Percentiles rank a stretch among this genome's conserved stretches.
Conservation (phyloP, 2,329 filamentous ascomycete species). For the Penicillium sp. region DNA sequence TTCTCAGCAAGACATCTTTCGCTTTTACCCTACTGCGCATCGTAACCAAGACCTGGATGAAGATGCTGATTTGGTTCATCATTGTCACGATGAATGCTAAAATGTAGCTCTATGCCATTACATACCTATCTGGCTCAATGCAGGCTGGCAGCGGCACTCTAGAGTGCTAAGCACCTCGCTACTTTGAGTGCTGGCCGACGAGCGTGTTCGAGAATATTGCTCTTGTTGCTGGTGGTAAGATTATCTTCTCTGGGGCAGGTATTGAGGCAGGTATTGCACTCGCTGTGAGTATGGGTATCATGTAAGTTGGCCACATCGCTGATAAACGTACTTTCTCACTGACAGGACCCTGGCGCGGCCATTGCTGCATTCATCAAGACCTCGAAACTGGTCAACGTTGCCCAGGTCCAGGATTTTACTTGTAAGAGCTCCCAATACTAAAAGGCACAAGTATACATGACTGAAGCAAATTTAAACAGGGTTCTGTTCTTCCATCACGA, state of each 20-base stretch:
- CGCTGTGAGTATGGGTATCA: constrained; percentile 31
- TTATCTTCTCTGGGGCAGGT: not conserved
- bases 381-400: constrained; percentile 24
- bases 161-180: constrained; percentile 19
- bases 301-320: constrained; percentile 18
- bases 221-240: constrained; percentile 23
- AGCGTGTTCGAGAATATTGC: constrained; percentile 22
- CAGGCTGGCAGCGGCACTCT: constrained; percentile 18
- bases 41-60: constrained; percentile 23
- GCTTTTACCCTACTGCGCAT: constrained; percentile 28
- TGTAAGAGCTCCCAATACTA: constrained; percentile 4
- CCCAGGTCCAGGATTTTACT: constrained; percentile 23
- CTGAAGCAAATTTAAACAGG: not conserved
- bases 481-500: constrained; percentile 18
- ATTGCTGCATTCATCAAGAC: constrained; percentile 28
- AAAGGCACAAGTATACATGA: rapidly evolving
- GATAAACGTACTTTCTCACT: not conserved
- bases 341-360: constrained; percentile 16
- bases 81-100: constrained; percentile 28
- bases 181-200: constrained; percentile 24
- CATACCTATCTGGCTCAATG: constrained; percentile 27
- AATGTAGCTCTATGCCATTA: constrained; percentile 24
- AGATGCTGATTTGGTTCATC: constrained; percentile 25
- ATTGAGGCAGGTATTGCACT: constrained; percentile 23
- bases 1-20: constrained; percentile 29